Percentiles rank a stretch among this genome's conserved stretches.
Conservation (phyloP, 2,329 filamentous ascomycete species). For the Colletotrichum tropicale region DNA sequence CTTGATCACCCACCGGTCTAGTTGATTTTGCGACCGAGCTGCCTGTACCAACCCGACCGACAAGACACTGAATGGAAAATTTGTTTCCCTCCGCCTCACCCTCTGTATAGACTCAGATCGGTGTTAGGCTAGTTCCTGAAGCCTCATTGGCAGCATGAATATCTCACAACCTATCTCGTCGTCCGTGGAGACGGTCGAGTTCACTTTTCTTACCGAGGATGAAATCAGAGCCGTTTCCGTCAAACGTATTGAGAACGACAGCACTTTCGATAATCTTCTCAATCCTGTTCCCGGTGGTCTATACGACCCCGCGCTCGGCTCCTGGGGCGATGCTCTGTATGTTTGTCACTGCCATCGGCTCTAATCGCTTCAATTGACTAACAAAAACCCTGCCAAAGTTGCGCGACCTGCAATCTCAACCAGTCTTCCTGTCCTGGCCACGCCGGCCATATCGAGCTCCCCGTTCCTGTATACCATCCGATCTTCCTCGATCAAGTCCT, state of each 20-base stretch:
- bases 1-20: not conserved
- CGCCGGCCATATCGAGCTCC: constrained; percentile 92
- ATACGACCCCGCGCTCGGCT: constrained; percentile 90
- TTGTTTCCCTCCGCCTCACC: not conserved
- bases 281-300: constrained; percentile 90
- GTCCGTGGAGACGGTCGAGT: constrained; percentile 85
- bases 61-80: constrained; percentile 13
- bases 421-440: constrained; percentile 88
- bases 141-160: constrained; percentile 56
- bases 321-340: constrained; percentile 85
- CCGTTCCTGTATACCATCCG: constrained; percentile 93
- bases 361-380: constrained; percentile 6
- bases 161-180: constrained; percentile 83
- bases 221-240: constrained; percentile 92
- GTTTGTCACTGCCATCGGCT: constrained; percentile 31
- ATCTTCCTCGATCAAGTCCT: constrained; percentile 93
- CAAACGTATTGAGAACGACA: constrained; percentile 90
- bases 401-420: constrained; percentile 88
- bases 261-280: constrained; percentile 90
- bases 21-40: constrained; percentile 7
- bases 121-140: constrained; percentile 6
- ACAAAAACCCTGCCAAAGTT: constrained; percentile 56
- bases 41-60: not conserved
- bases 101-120: constrained; percentile 1
- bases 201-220: constrained; percentile 79